These are phyloP conservation scores for Aureobasidium mangrovei DNA, from an alignment of 2,329 filamentous ascomycete species.

Conservation along the genomic window DNA sequence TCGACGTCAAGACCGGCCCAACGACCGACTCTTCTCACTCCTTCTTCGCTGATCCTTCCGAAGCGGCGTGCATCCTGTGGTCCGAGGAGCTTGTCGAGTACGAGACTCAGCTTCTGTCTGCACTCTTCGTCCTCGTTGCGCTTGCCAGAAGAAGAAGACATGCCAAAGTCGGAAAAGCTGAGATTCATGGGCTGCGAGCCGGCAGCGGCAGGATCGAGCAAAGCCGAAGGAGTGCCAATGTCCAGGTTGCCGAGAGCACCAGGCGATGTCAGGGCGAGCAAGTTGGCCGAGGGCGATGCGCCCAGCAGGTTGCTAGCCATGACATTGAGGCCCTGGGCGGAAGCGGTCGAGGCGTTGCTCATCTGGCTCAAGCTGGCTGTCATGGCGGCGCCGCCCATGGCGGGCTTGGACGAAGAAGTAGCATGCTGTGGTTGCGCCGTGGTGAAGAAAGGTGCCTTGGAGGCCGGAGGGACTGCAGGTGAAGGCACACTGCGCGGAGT, in stretches of 20 bases:
- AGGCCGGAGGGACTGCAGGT: slow-evolving; percentile 22
- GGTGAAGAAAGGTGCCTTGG: slow-evolving; percentile 21
- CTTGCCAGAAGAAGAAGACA: slow-evolving; percentile 28
- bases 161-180: slow-evolving; percentile 34
- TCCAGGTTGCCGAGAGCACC: slow-evolving; percentile 35
- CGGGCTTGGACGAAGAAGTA: slow-evolving; percentile 20
- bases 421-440: slow-evolving; percentile 32
- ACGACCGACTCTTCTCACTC: slow-evolving; percentile 61
- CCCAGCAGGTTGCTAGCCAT: slow-evolving; percentile 21
- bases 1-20: slow-evolving; percentile 52
- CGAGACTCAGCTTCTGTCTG: slow-evolving; percentile 47
- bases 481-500: slow-evolving; percentile 30
- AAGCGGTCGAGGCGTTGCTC: slow-evolving; percentile 18
- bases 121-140: slow-evolving; percentile 46
- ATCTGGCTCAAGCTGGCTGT: slow-evolving; percentile 25
- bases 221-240: slow-evolving; percentile 22
- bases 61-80: slow-evolving; percentile 43
- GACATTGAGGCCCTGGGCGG: slow-evolving; percentile 15
- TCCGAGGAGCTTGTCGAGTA: slow-evolving; percentile 40
- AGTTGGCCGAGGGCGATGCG: slow-evolving; percentile 20
- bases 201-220: slow-evolving; percentile 18
- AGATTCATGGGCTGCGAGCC: slow-evolving; percentile 35
- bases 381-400: slow-evolving; percentile 26
- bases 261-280: slow-evolving; percentile 34
- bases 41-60: slow-evolving; percentile 63